Evolutionary conservation across 768 basidiomycete species (phyloP).

Genomic region (Boletellus ananas): DNA sequence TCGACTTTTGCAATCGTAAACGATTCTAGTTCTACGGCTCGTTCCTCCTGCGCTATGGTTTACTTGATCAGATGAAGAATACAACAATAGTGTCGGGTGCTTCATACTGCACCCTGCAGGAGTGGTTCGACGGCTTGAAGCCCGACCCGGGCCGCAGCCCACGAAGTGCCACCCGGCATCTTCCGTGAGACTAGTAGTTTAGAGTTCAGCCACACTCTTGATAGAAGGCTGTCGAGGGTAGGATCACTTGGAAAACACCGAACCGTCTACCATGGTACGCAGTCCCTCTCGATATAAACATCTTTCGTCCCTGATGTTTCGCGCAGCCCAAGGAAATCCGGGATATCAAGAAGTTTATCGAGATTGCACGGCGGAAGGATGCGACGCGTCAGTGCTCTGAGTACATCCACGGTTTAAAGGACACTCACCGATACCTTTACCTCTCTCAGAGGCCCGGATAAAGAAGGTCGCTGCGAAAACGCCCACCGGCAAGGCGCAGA

Average conservation of each 20-base stretch:
- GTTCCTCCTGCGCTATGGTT: no score
- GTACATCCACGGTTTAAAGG: background rate
- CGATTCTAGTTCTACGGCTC: no score
- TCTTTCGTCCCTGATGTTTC: constrained; percentile 2
- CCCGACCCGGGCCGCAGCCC: no score
- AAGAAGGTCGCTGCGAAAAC: constrained; percentile 82
- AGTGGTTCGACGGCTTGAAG: no score
- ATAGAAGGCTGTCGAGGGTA: background rate
- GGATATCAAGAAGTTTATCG: constrained; percentile 98
- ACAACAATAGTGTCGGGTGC: no score
- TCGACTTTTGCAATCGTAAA: no score
- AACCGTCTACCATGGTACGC: constrained; percentile 25
- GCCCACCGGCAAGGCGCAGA: constrained; percentile 70
- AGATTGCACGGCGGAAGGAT: constrained; percentile 96
- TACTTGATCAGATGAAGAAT: no score
- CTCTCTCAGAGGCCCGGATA: constrained; percentile 83
- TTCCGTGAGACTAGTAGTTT: constrained; percentile 28
- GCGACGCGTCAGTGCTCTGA: constrained; percentile 71
- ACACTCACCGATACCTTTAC: background rate
- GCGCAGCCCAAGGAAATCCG: constrained; percentile 91
- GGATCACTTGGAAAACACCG: constrained; percentile 3
- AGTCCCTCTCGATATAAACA: no score
- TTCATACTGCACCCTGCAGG: no score
- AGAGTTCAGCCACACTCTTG: constrained; percentile 32
- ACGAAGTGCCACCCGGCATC: constrained; percentile 15